A percentile compares a stretch with the other conserved stretches of the same genome.
phyloP scores from a whole-genome alignment of 1,284 basidiomycete species.

The Coniophora puteana region DNA sequence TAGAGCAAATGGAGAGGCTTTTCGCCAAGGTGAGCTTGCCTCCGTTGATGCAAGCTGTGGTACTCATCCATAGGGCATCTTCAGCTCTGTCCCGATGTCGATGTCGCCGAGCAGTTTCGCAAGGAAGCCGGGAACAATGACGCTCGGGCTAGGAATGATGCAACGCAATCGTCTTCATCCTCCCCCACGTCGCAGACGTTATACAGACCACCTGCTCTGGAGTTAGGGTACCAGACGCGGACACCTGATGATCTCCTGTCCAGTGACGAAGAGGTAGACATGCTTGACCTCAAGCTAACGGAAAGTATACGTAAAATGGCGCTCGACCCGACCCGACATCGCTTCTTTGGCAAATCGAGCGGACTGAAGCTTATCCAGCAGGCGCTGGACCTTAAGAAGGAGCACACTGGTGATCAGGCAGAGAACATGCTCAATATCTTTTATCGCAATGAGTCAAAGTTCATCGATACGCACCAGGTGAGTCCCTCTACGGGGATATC shows the following conservation, averaged over 20 bases:
- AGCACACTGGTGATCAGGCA: conserved; percentile 37
- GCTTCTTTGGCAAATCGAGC: conserved; percentile 75
- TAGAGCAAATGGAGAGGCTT: conserved; percentile 71
- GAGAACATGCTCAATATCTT: conserved; percentile 9
- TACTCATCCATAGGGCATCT: background rate
- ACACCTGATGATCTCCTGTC: conserved; percentile 23
- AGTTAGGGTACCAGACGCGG: conserved; percentile 3
- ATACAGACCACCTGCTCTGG: conserved; percentile 7
- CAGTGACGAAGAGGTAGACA: conserved; percentile 34
- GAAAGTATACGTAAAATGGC: conserved; percentile 18
- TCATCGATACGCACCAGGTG: conserved; percentile 38
- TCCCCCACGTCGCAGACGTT: conserved; percentile 11
- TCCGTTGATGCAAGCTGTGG: too few species aligned
- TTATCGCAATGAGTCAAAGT: conserved; percentile 31
- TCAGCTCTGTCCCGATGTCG: conserved; percentile 48
- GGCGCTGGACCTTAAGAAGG: conserved; percentile 63
- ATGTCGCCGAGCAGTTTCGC: conserved; percentile 46
- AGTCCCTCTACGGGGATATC: conserved; percentile 20
- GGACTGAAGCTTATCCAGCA: conserved; percentile 61
- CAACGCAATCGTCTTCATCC: too few species aligned
- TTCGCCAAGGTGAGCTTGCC: conserved; percentile 44
- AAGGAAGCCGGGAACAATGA: conserved; percentile 23
- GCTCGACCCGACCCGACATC: conserved; percentile 30
- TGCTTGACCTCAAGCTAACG: conserved; percentile 19
- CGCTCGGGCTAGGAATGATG: conserved; percentile 37